These are phyloP conservation scores for Alternaria ethzedia DNA, from an alignment of 2,329 filamentous ascomycete species.

Conservation along the genomic window DNA sequence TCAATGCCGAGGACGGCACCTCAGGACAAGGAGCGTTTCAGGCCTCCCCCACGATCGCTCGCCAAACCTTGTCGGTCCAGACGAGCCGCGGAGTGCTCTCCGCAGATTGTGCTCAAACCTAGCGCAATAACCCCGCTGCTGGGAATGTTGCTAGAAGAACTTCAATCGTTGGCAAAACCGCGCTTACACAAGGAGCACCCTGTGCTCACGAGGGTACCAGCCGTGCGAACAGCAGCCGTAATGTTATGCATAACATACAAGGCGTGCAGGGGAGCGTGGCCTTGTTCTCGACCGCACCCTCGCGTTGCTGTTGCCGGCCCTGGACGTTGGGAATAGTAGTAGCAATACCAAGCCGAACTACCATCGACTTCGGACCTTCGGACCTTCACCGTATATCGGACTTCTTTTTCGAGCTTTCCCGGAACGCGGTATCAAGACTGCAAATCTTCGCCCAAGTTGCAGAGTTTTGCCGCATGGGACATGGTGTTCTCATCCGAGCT, in stretches of 20 bases:
- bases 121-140: neutral
- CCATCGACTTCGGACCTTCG: neutral
- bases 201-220: neutral
- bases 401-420: neutral
- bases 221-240: neutral
- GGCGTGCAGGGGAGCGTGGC: neutral
- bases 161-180: neutral
- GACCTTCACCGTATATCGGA: neutral
- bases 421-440: slow-evolving; percentile 1
- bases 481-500: neutral
- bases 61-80: slow-evolving; percentile 6
- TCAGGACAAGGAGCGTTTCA: slow-evolving; percentile 2
- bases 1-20: neutral
- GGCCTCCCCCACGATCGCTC: slow-evolving; percentile 7
- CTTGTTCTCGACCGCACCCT: neutral
- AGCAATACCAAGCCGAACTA: neutral
- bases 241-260: neutral
- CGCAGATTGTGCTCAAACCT: slow-evolving; percentile 3
- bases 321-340: neutral
- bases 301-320: neutral
- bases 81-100: neutral
- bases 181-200: neutral
- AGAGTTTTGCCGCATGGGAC: slow-evolving; percentile 1
- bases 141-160: neutral
- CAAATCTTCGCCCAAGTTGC: slow-evolving; percentile 8